Evolutionary conservation across 345 rosid species (phyloP).

Genomic region (Arabidopsis arenosa): DNA sequence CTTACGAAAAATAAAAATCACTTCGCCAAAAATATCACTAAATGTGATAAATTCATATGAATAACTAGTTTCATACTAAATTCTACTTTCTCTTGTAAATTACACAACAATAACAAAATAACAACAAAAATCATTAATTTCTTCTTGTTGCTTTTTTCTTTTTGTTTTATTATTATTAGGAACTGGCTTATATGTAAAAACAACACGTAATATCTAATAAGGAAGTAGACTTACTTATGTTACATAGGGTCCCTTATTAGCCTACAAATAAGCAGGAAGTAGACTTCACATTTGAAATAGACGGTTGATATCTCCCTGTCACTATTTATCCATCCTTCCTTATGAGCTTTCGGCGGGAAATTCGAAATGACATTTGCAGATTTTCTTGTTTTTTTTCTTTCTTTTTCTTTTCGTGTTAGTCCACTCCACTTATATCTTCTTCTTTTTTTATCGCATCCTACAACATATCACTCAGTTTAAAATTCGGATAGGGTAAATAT

Average conservation of each 20-base stretch:
- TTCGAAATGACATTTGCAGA: conserved; percentile 46
- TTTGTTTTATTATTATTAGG: too few species aligned
- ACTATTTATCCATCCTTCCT: neutral
- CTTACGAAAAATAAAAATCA: too few species aligned
- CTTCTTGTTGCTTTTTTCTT: too few species aligned
- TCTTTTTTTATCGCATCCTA: neutral
- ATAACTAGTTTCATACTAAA: too few species aligned
- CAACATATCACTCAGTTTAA: conserved; percentile 21
- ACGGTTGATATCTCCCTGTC: conserved; percentile 40
- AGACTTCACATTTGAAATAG: conserved; percentile 34
- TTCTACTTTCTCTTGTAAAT: too few species aligned
- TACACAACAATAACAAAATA: too few species aligned
- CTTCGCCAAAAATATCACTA: too few species aligned
- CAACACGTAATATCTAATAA: too few species aligned
- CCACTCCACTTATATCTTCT: conserved; percentile 5
- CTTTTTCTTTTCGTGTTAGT: neutral
- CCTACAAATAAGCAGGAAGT: neutral
- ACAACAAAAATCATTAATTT: too few species aligned
- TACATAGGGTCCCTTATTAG: neutral
- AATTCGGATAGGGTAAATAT: conserved; percentile 27
- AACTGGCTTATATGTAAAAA: too few species aligned
- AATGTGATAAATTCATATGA: too few species aligned
- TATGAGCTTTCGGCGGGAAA: conserved; percentile 44
- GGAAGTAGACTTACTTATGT: neutral
- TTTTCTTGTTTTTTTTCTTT: conserved; percentile 14